Conservation (phyloP, 495 filamentous ascomycete genomes). For the Neurospora hispaniola region DNA sequence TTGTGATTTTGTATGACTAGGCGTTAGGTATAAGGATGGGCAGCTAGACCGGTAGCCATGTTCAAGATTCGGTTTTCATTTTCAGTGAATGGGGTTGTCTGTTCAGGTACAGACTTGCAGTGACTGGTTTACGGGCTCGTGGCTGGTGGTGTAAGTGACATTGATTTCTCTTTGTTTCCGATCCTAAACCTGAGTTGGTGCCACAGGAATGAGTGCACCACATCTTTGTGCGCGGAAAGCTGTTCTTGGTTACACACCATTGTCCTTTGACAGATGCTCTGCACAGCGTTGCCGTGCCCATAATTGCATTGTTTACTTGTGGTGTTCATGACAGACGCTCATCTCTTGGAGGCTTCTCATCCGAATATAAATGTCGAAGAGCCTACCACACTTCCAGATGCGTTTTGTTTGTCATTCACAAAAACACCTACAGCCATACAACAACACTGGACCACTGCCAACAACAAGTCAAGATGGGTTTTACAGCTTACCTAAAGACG, state of each 20-base stretch:
- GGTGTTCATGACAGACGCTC: not conserved
- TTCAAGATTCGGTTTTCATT: constrained; percentile 7
- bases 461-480: not conserved
- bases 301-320: not conserved
- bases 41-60: constrained; percentile 18
- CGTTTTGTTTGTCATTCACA: not conserved
- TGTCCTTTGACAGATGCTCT: not conserved
- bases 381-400: not conserved
- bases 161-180: not conserved
- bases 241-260: not conserved
- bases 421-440: not conserved
- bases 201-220: not conserved
- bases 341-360: not conserved
- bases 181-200: not conserved
- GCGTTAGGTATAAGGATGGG: constrained; percentile 17
- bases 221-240: not conserved
- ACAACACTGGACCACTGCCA: not conserved
- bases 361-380: not conserved
- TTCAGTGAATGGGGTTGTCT: not conserved
- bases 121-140: not conserved
- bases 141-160: not conserved
- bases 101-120: not conserved
- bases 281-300: not conserved
- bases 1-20: constrained; percentile 22
- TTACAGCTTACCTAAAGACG: not conserved